Base-by-base conservation (phyloP, 2,329 filamentous ascomycete species). In the Gliomastix tumulicola region DNA sequence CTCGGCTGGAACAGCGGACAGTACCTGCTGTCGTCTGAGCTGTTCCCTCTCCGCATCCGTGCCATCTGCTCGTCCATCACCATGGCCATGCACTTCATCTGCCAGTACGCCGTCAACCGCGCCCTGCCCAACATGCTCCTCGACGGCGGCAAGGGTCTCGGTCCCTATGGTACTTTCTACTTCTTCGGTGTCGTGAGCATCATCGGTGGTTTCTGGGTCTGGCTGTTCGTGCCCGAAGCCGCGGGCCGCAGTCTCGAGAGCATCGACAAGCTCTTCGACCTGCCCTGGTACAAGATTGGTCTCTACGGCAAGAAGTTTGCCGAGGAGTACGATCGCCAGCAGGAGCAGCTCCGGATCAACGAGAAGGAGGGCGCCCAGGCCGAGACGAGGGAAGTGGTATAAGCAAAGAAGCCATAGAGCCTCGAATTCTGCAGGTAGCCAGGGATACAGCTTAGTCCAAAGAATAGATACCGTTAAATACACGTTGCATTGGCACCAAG, bases 251-350 rank as follows among this genome's bases (percentile, higher is more conserved):
- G 59, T 30, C 60, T 79, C 10, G 76, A 79, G 58, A 71, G 67
- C 34, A 81, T 84, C 64, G 78, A 84, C 50, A 62, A 66, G 15
- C 56, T 84, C 44, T 84, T 84, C 50, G 69, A 66, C 22, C 59
- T 84, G 37, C 76, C 75, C 1, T 85, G 81, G 82, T 74, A 79
- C 50, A 68, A 74, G 55, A 84, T 86, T 46, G 81, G 82, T 3
- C 54, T 55, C 2, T 49, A 58, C 41, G 66, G 66, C 5, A 65
- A 65, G 40, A 45, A 44, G 21, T 61, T 32, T 30, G 40, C 40
- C 34, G 40, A 42, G 34, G 34, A 35, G 25, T 34, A 20, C 17
- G 36, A 38, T 20, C 36, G 36, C 22, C 21, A 38, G 32, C 40
- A 42, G 40, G 40, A 39, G 18, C 18, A 39, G 30, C 20, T 33